Evolutionary conservation across 2,329 filamentous ascomycete species (phyloP), one percentile per base, ranked within the genome.

Genomic region (Phialophora verrucosa): DNA sequence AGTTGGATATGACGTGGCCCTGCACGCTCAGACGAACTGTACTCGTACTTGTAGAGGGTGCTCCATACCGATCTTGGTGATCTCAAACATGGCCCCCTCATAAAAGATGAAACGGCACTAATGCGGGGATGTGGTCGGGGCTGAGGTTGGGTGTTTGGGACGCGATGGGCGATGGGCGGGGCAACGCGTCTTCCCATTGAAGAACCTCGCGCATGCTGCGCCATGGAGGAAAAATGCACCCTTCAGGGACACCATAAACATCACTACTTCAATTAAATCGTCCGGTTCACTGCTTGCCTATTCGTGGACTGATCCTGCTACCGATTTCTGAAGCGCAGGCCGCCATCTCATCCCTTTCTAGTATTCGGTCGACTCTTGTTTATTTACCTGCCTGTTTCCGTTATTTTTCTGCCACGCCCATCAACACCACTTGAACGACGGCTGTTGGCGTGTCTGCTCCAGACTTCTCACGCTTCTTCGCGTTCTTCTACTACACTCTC

Each of bases 131-230:
- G 31, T 14, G 8, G 32, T 51, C 29, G 49, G 27, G 32, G 27
- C 44, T 49, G 35, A 29, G 31, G 49, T 44, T 57, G n/a, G 50
- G 42, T 61, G 63, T 61, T 56, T 61, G 62, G 61, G 57, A 64
- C 65, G 65, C 62, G 62, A 59, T 64, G 65, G 49, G 25, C 49
- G 49, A 51, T 7, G 20, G 44, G 56, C 58, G 62, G 62, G 65
- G 57, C 62, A 64, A 64, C 65, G 65, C 65, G 57, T 61, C 65
- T 62, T 31, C 63, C 32, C 27, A 58, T 64, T 62, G 65, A 49
- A 49, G 23, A 25, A 14, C 61, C 59, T 58, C n/a, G 50, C 11
- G 20, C 47, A 58, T 29, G 44, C 47, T 53, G 32, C 62, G 69
- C 54, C 23, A 17, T 44, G 29, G 25, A 62, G 38, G 31, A 32